Evolutionary conservation across 176 grass and related monocot species (phyloP).

Genomic region (Carex littledalei): DNA sequence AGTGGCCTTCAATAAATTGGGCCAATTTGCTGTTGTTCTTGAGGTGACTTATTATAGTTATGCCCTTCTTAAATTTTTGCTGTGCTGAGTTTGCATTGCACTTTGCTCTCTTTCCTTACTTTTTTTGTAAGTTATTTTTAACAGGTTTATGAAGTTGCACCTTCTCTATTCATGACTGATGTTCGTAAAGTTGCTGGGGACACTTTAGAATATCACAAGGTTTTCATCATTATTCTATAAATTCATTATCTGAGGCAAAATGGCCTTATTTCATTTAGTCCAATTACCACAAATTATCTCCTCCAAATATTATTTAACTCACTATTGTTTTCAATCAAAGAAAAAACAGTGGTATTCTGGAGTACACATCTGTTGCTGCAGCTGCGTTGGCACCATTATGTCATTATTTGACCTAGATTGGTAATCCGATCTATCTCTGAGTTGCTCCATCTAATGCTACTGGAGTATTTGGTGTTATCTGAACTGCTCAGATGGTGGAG

Average conservation of each 20-base stretch:
- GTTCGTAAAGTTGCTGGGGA: constrained; percentile 92
- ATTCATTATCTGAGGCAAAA: neutral
- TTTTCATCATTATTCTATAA: constrained; percentile 27
- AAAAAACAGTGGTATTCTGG: too few relatives aligned
- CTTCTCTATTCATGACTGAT: constrained; percentile 94
- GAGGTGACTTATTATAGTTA: constrained; percentile 44
- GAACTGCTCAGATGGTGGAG: neutral
- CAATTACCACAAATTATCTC: too few relatives aligned
- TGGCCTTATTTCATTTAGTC: neutral
- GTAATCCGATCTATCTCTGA: neutral
- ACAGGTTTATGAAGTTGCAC: constrained; percentile 93
- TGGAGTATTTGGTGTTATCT: neutral
- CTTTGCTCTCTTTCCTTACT: constrained; percentile 21
- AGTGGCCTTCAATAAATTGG: constrained; percentile 46
- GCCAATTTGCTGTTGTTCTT: constrained; percentile 76
- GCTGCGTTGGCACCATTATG: too few relatives aligned
- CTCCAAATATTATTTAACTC: too few relatives aligned
- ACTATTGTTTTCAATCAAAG: too few relatives aligned
- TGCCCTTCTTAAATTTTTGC: neutral
- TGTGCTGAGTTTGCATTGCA: neutral
- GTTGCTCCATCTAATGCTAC: neutral
- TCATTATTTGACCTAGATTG: too few relatives aligned
- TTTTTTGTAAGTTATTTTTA: neutral
- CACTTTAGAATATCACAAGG: constrained; percentile 92
- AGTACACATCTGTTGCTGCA: too few relatives aligned